Percentiles rank a stretch among this genome's conserved stretches.
phyloP scores from a whole-genome alignment of 192 early-diverging fungal genomes.

The Lunasporangiospora selenospora region DNA sequence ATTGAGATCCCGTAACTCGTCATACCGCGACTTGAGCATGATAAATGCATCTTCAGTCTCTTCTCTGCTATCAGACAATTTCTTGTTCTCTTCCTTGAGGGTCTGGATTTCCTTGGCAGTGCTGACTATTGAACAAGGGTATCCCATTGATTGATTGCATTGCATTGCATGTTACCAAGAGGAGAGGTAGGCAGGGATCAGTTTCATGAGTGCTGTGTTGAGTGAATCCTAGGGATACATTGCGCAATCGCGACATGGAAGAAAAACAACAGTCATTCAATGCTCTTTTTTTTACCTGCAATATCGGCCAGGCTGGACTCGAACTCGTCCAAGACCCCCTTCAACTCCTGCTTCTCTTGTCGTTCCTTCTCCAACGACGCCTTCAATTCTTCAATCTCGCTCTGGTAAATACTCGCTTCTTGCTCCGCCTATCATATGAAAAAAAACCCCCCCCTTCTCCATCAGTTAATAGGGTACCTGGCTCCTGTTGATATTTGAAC shows the following conservation, averaged over 20 bases:
- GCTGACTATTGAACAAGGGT: conserved; percentile 22
- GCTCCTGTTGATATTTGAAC: too few species aligned
- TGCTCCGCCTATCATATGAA: conserved; percentile 48
- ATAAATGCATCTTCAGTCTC: conserved; percentile 46
- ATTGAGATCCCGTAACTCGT: conserved; percentile 33
- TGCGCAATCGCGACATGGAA: too few species aligned
- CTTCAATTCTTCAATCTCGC: conserved; percentile 39
- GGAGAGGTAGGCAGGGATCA: too few species aligned
- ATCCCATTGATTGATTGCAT: too few species aligned
- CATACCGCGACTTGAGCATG: conserved; percentile 32
- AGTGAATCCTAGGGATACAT: too few species aligned
- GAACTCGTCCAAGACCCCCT: conserved; percentile 36
- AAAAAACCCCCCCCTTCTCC: too few species aligned
- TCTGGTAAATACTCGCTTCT: conserved; percentile 36
- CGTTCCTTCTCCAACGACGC: conserved; percentile 25
- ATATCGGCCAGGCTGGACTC: conserved; percentile 43
- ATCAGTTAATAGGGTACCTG: too few species aligned
- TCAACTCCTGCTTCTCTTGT: conserved; percentile 26
- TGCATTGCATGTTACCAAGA: too few species aligned
- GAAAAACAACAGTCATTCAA: too few species aligned
- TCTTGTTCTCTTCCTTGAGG: conserved; percentile 39
- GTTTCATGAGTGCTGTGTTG: too few species aligned
- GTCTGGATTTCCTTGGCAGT: conserved; percentile 31
- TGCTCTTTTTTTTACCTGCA: conserved; percentile 22
- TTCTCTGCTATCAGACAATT: conserved; percentile 20